These are phyloP conservation scores for Rhodomyrtus tomentosa DNA, from an alignment of 345 rosid genomes.

Conservation along the genomic window DNA sequence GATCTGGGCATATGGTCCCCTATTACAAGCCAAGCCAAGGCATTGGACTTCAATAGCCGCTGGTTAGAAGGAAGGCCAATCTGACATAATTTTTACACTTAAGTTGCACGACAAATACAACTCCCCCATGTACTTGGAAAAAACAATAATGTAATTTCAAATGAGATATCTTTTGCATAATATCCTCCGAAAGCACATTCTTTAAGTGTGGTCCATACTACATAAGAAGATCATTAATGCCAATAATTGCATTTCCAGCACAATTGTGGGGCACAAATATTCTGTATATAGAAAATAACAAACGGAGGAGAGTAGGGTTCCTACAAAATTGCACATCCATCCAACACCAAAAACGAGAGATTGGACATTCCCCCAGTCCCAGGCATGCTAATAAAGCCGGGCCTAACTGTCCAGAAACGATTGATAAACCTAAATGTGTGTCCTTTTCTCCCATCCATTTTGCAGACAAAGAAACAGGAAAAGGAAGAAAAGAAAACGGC, in stretches of 20 bases:
- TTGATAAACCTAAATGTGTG: slow-evolving; percentile 7
- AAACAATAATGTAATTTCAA: not conserved
- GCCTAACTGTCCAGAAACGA: slow-evolving; percentile 36
- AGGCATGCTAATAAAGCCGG: slow-evolving; percentile 47
- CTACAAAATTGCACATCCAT: not conserved
- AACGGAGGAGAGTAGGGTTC: not conserved
- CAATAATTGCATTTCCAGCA: not conserved
- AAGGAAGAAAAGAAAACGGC: not conserved
- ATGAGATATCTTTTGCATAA: not conserved
- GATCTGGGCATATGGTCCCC: not conserved
- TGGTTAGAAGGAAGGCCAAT: not conserved
- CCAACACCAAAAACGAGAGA: slow-evolving; percentile 6
- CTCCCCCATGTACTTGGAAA: not conserved
- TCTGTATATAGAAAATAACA: not conserved
- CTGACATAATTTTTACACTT: not conserved
- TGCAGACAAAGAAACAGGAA: slow-evolving; percentile 7
- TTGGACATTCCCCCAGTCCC: slow-evolving; percentile 29
- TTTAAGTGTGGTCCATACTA: not conserved
- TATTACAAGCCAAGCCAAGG: not conserved
- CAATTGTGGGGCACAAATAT: not conserved
- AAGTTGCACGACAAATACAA: not conserved
- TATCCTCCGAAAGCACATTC: not conserved
- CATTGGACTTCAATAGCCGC: not conserved
- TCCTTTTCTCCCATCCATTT: slow-evolving; percentile 2
- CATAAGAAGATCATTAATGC: not conserved